Conservation (phyloP, 2,329 filamentous ascomycete species). For the Penicillium sp. region DNA sequence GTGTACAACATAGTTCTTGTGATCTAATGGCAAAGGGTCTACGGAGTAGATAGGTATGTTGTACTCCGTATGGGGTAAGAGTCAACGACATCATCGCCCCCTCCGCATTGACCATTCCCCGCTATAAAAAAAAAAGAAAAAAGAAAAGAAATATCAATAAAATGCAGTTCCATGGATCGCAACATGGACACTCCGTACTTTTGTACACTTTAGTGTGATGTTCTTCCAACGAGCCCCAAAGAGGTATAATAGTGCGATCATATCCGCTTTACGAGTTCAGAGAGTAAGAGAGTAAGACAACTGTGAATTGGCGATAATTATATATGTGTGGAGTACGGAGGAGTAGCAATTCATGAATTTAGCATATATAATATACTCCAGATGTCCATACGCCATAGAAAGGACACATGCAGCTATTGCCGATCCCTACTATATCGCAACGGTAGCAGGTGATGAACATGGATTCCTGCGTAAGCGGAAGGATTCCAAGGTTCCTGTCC, state of each 20-base stretch:
- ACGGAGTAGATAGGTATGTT: background rate
- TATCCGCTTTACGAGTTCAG: background rate
- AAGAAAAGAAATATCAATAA: background rate
- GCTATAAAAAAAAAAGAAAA: conserved; percentile 5
- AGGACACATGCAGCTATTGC: conserved; percentile 4
- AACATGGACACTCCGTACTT: background rate
- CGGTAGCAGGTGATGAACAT: background rate
- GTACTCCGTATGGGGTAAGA: background rate
- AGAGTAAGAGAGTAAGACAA: conserved; percentile 2
- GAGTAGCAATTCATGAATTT: no score
- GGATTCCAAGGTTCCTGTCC: background rate
- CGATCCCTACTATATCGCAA: conserved; percentile 7
- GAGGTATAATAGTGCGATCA: background rate
- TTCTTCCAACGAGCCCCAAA: conserved; percentile 10
- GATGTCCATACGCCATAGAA: background rate
- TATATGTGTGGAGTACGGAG: background rate
- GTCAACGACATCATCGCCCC: conserved; percentile 39
- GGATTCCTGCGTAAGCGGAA: background rate
- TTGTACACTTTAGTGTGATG: conserved; percentile 10
- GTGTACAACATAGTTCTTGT: background rate
- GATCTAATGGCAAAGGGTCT: background rate
- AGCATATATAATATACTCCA: background rate
- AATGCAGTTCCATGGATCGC: conserved; percentile 14
- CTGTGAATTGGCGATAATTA: background rate
- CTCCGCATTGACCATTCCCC: conserved; percentile 17